These are phyloP conservation scores for Seiridium cupressi DNA, from an alignment of 2,329 filamentous ascomycete species.

Conservation along the genomic window DNA sequence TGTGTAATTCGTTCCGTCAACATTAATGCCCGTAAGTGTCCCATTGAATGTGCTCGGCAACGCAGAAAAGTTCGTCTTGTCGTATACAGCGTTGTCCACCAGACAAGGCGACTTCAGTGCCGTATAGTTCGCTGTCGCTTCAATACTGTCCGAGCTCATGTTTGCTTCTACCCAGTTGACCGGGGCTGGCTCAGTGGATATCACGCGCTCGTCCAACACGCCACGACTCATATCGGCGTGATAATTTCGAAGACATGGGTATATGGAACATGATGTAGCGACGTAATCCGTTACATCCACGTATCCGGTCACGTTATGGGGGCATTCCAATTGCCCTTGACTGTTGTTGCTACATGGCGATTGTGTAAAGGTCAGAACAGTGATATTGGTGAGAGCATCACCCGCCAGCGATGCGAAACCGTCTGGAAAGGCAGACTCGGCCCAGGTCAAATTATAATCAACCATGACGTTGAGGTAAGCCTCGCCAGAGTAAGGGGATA, in stretches of 20 bases:
- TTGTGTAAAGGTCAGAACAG: slow-evolving; percentile 15
- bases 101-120: slow-evolving; percentile 14
- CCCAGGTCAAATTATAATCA: slow-evolving; percentile 15
- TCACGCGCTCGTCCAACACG: slow-evolving; percentile 11
- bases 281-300: slow-evolving; percentile 9
- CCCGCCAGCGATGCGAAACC: slow-evolving; percentile 12
- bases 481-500: slow-evolving; percentile 10
- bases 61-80: slow-evolving; percentile 10
- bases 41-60: slow-evolving; percentile 7
- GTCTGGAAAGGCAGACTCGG: slow-evolving; percentile 11
- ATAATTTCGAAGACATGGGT: slow-evolving; percentile 17
- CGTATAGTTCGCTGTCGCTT: slow-evolving; percentile 11
- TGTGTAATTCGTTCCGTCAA: slow-evolving; percentile 14
- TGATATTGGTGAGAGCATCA: slow-evolving; percentile 17
- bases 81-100: slow-evolving; percentile 10
- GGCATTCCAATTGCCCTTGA: slow-evolving; percentile 12
- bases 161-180: slow-evolving; percentile 13
- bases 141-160: background rate
- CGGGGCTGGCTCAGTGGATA: slow-evolving; percentile 12
- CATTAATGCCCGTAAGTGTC: slow-evolving; percentile 10
- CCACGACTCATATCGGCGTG: slow-evolving; percentile 12
- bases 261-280: slow-evolving; percentile 16
- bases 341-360: slow-evolving; percentile 14
- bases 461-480: slow-evolving; percentile 14
- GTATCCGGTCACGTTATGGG: slow-evolving; percentile 8